phyloP scores from a whole-genome alignment of 164 flowering plant genomes.

The Tetracentron sinense region DNA sequence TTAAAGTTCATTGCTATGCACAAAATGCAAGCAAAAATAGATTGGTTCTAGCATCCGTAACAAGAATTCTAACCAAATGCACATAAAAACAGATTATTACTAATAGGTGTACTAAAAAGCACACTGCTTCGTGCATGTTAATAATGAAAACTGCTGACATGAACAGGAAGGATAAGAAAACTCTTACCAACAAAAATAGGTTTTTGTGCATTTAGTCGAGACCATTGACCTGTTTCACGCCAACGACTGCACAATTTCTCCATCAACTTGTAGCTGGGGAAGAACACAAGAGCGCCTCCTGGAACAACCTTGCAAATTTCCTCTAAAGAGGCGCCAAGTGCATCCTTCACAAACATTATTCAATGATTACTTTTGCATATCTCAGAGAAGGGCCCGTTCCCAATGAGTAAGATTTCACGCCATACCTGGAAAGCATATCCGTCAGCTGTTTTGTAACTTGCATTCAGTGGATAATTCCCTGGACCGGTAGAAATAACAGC shows the following conservation, averaged over 20 bases:
- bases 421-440: constrained; percentile 77
- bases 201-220: constrained; percentile 63
- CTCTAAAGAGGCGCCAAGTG: constrained; percentile 77
- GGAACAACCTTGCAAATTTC: constrained; percentile 78
- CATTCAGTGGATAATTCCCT: constrained; percentile 71
- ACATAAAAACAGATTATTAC: neutral
- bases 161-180: neutral
- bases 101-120: neutral
- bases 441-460: constrained; percentile 90
- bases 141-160: neutral
- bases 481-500: constrained; percentile 72
- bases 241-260: constrained; percentile 78
- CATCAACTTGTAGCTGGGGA: constrained; percentile 95
- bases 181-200: constrained; percentile 75
- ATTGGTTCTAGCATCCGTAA: neutral
- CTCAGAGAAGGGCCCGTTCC: neutral
- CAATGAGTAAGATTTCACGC: neutral
- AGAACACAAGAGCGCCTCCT: constrained; percentile 88
- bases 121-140: neutral
- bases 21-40: neutral
- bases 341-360: constrained; percentile 53
- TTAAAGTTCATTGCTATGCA: neutral
- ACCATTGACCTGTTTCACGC: constrained; percentile 93
- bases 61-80: neutral
- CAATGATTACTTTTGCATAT: constrained; percentile 5